These are phyloP conservation scores for Parmales sp. DNA, from an alignment of 108 stramenopile species.

Conservation along the genomic window DNA sequence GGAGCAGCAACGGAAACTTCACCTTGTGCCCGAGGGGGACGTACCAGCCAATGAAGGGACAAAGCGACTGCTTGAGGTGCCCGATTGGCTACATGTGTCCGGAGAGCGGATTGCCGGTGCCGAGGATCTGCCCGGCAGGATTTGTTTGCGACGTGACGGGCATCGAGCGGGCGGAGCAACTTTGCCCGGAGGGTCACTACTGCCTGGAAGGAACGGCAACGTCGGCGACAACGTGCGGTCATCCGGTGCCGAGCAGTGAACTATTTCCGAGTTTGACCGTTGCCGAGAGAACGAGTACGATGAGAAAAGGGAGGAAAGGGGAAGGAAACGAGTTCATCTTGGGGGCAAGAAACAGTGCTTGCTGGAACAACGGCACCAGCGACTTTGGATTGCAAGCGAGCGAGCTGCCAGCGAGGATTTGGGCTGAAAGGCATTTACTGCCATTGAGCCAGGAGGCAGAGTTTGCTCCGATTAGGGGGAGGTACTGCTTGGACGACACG, in stretches of 20 bases:
- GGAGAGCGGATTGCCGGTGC: slow-evolving; percentile 42
- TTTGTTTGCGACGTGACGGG: slow-evolving; percentile 56
- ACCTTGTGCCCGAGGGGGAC: slow-evolving; percentile 50
- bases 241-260: slow-evolving; percentile 18
- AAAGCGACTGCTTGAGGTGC: slow-evolving; percentile 40
- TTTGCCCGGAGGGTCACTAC: slow-evolving; percentile 56
- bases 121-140: slow-evolving; percentile 51
- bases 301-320: slow-evolving; percentile 24
- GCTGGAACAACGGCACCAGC: slow-evolving; percentile 64
- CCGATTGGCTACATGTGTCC: slow-evolving; percentile 53
- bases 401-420: slow-evolving; percentile 30
- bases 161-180: slow-evolving; percentile 39
- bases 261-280: slow-evolving; percentile 30
- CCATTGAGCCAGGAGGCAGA: slow-evolving; percentile 29
- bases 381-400: slow-evolving; percentile 44
- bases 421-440: slow-evolving; percentile 42
- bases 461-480: slow-evolving; percentile 36
- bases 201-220: slow-evolving; percentile 52
- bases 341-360: slow-evolving; percentile 39
- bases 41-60: slow-evolving; percentile 35
- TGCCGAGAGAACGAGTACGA: slow-evolving; percentile 34
- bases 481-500: slow-evolving; percentile 49
- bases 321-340: slow-evolving; percentile 23
- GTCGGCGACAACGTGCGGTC: slow-evolving; percentile 47
- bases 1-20: slow-evolving; percentile 23